Percentiles rank a stretch among this genome's conserved stretches.
These are phyloP conservation scores for Gymnopilus junonius DNA, from an alignment of 768 basidiomycete genomes.

Conservation along the genomic window DNA sequence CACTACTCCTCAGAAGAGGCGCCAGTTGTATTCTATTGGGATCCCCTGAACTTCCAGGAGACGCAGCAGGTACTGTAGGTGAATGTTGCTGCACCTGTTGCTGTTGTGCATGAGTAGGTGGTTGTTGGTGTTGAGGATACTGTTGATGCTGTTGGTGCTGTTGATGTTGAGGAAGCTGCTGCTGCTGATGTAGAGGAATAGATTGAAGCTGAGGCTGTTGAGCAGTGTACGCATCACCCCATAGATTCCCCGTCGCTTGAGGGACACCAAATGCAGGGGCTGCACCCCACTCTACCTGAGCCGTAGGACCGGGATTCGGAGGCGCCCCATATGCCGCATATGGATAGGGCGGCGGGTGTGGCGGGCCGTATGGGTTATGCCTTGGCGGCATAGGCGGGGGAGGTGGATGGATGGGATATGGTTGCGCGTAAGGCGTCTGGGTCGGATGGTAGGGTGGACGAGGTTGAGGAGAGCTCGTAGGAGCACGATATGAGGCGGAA, in stretches of 20 bases:
- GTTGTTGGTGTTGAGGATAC: slow-evolving; percentile 20
- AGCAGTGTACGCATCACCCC: slow-evolving; percentile 22
- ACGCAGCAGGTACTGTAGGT: slow-evolving; percentile 16
- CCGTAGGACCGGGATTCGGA: slow-evolving; percentile 15
- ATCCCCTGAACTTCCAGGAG: slow-evolving; percentile 18
- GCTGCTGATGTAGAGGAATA: slow-evolving; percentile 21
- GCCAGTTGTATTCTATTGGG: slow-evolving; percentile 56
- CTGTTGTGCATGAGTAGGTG: slow-evolving; percentile 14
- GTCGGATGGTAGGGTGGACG: slow-evolving; percentile 8
- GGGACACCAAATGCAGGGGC: slow-evolving; percentile 19
- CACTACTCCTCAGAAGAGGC: slow-evolving; percentile 41
- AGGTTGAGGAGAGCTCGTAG: slow-evolving; percentile 21
- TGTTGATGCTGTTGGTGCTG: slow-evolving; percentile 17
- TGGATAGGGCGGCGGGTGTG: slow-evolving; percentile 25
- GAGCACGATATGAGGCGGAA: slow-evolving; percentile 15
- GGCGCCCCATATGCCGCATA: slow-evolving; percentile 25
- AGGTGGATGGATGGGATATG: slow-evolving; percentile 23
- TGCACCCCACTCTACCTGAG: slow-evolving; percentile 27
- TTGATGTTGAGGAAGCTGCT: slow-evolving; percentile 10
- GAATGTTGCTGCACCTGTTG: slow-evolving; percentile 11
- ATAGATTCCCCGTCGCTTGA: slow-evolving; percentile 8
- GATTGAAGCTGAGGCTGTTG: slow-evolving; percentile 24
- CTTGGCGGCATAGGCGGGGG: slow-evolving; percentile 25
- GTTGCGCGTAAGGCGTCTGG: slow-evolving; percentile 11
- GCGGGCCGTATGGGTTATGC: slow-evolving; percentile 25